These are phyloP conservation scores for Oxytropis ochrocephala DNA, from an alignment of 306 rosid species.

Conservation along the genomic window DNA sequence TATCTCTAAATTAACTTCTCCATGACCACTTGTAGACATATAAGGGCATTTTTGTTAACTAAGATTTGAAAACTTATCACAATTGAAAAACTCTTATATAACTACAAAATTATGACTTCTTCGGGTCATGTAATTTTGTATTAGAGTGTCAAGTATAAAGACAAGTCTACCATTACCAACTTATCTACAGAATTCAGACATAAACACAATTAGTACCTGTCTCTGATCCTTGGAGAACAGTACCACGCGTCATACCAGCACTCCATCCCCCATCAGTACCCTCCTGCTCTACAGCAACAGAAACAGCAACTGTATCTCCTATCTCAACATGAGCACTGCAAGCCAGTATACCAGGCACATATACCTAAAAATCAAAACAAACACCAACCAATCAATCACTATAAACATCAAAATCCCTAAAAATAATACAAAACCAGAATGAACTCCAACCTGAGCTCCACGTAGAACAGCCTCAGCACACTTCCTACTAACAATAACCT, in stretches of 20 bases:
- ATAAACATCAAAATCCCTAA: neutral
- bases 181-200: conserved; percentile 10
- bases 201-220: conserved; percentile 42
- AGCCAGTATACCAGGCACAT: conserved; percentile 89
- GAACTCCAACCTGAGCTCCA: conserved; percentile 73
- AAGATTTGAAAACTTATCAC: neutral
- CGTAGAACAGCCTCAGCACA: conserved; percentile 98
- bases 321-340: conserved; percentile 93
- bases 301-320: conserved; percentile 72
- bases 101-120: neutral
- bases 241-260: conserved; percentile 77
- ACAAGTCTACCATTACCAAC: neutral
- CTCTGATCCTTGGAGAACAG: conserved; percentile 59
- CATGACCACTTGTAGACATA: neutral
- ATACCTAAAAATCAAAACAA: conserved; percentile 43
- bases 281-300: conserved; percentile 84
- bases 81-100: neutral
- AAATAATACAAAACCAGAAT: neutral
- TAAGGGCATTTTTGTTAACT: neutral
- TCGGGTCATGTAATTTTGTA: neutral
- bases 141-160: neutral
- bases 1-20: neutral
- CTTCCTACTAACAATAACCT: conserved; percentile 81
- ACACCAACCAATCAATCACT: neutral
- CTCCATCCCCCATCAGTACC: conserved; percentile 70